Evolutionary conservation across 768 basidiomycete species (phyloP).

Genomic region (Crepidotus variabilis): DNA sequence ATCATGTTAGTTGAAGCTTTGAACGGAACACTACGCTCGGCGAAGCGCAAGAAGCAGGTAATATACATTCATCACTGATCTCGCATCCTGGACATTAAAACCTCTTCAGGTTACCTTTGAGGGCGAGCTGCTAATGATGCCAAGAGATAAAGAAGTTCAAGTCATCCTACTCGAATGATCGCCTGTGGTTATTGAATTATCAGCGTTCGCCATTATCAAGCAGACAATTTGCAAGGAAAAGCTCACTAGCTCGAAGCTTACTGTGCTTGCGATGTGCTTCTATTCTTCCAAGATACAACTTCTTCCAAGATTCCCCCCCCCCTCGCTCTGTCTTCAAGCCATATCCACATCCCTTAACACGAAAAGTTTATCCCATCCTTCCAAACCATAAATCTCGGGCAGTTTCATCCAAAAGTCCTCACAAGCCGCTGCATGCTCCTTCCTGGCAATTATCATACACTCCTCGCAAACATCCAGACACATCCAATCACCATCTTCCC

Average conservation of each 20-base stretch:
- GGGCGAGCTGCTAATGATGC: slow-evolving; percentile 47
- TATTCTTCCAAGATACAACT: no score
- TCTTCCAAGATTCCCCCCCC: no score
- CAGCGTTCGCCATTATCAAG: not conserved
- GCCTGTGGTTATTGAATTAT: not conserved
- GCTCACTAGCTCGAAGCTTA: not conserved
- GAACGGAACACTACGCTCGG: slow-evolving; percentile 43
- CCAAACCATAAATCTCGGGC: slow-evolving; percentile 11
- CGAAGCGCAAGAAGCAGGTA: slow-evolving; percentile 45
- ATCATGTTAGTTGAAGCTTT: slow-evolving; percentile 39
- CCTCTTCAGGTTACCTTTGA: slow-evolving; percentile 35
- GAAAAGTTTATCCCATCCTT: slow-evolving; percentile 7
- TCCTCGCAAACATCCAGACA: slow-evolving; percentile 12
- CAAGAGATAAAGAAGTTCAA: slow-evolving; percentile 43
- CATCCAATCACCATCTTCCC: slow-evolving; percentile 14
- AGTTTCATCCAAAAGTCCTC: slow-evolving; percentile 9
- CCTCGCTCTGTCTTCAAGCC: not conserved
- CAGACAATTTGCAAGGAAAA: not conserved
- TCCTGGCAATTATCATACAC: not conserved
- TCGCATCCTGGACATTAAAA: not conserved
- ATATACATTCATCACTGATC: not conserved
- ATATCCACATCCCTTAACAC: not conserved
- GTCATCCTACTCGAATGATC: slow-evolving; percentile 34
- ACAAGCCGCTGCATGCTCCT: not conserved
- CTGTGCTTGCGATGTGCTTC: no score